Evolutionary conservation across 371 early-diverging fungal species (phyloP), one percentile per base, ranked within the genome.

Genomic region (Mortierella sp.): DNA sequence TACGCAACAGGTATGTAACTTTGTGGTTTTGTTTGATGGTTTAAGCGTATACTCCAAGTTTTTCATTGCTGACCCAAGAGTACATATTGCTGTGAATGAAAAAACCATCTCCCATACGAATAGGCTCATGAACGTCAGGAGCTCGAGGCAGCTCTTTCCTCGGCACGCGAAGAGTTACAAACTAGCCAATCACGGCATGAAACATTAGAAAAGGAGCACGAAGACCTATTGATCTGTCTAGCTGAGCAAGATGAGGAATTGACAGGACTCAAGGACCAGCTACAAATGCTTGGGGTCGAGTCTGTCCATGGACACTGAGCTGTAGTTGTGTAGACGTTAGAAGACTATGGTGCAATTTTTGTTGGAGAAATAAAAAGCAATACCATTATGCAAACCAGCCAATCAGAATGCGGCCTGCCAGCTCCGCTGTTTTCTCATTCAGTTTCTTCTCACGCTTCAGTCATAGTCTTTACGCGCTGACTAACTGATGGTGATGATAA

Each of bases 191-290:
- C 61, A 6, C 86, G 83, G 61, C 70, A 85, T 34, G 82, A 66
- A 3, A 79, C 83, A 12, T 35, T 95, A 57, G 92, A 93, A 75
- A 91, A 92, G 68, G 97, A 97, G 74, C 95, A 95, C 70, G 96
- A 97, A 70, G 98, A 98, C 75, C 73, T 97, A 61, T 84, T 97
- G 59, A 93, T 96, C 31, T 94, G 91, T 63, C 84, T 97, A 83
- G 97, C 84, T 8, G 85, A 85, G 57, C 85, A 85, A 56, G 85
- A 85, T 56, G 75, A 75, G 45, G 79, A 70, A 57, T 64, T 85
- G 58, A 79, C 72, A 28, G 63, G 47, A 4, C 62, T 80, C 19
- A 80, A 75, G 58, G 66, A 71, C 31, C 64, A 66, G 26, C 31
- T 80, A 23, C 68, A 55, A 5, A 26, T 58, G 12, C 64, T 80